Conservation (phyloP, 2,329 filamentous ascomycete genomes). For the Penicillium frequentans region DNA sequence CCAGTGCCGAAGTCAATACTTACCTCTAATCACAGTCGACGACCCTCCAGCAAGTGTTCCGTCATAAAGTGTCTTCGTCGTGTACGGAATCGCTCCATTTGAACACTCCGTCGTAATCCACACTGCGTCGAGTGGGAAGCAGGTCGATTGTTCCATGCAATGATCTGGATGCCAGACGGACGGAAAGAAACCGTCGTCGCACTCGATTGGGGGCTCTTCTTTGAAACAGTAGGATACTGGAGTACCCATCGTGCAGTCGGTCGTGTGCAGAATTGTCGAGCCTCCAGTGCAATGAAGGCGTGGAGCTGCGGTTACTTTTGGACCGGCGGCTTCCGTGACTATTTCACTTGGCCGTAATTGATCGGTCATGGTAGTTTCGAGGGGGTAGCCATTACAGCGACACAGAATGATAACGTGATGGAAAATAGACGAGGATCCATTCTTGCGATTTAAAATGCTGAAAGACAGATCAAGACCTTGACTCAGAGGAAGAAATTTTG, state of each 20-base stretch:
- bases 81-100: slow-evolving; percentile 22
- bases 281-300: slow-evolving; percentile 17
- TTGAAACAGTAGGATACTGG: slow-evolving; percentile 24
- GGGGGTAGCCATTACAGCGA: slow-evolving; percentile 7
- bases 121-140: slow-evolving; percentile 20
- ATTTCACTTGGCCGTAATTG: neutral
- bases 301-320: slow-evolving; percentile 12
- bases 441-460: neutral
- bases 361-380: neutral
- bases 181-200: slow-evolving; percentile 21
- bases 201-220: slow-evolving; percentile 17
- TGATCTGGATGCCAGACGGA: slow-evolving; percentile 27
- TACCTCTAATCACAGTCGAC: slow-evolving; percentile 21
- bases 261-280: slow-evolving; percentile 24
- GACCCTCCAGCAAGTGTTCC: slow-evolving; percentile 19
- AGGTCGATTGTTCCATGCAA: slow-evolving; percentile 22
- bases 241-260: slow-evolving; percentile 27
- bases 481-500: too few species aligned
- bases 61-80: slow-evolving; percentile 21
- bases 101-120: slow-evolving; percentile 27
- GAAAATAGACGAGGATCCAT: neutral
- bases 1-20: neutral
- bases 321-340: slow-evolving; percentile 1
- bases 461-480: too few species aligned
- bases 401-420: neutral